Evolutionary conservation across 23 red algal species (phyloP).

Genomic region (Chondrus crispus): DNA sequence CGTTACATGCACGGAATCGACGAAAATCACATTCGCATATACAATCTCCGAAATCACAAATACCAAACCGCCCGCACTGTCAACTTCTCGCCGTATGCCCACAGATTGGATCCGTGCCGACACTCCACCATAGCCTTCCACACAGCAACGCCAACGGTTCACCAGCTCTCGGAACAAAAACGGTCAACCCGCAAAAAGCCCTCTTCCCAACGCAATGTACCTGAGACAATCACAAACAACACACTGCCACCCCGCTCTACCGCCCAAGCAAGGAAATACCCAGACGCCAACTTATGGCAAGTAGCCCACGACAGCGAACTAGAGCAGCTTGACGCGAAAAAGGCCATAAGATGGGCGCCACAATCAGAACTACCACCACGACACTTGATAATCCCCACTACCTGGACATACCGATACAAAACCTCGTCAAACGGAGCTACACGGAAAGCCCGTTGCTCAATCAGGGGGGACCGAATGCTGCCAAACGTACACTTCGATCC

Average conservation of each 20-base stretch:
- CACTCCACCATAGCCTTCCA: too few relatives aligned
- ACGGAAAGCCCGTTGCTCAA: constrained; percentile 21
- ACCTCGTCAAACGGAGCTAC: background rate
- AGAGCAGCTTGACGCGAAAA: background rate
- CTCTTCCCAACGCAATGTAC: background rate
- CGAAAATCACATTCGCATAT: background rate
- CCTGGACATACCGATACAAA: constrained; percentile 27
- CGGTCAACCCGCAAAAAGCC: background rate
- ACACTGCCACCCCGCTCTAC: background rate
- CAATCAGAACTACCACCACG: background rate
- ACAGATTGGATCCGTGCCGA: too few relatives aligned
- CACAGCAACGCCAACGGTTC: background rate
- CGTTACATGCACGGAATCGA: background rate
- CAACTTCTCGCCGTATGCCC: constrained; percentile 9
- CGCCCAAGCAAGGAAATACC: background rate
- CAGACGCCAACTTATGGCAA: background rate
- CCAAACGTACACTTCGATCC: constrained; percentile 5
- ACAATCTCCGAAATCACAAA: background rate
- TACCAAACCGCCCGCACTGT: background rate
- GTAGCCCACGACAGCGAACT: background rate
- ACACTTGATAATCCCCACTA: background rate
- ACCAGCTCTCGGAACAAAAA: background rate
- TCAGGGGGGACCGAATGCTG: constrained; percentile 15
- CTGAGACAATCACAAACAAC: background rate
- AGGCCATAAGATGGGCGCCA: background rate